phyloP scores from a whole-genome alignment of 345 rosid genomes.

The Ceriops tagal region DNA sequence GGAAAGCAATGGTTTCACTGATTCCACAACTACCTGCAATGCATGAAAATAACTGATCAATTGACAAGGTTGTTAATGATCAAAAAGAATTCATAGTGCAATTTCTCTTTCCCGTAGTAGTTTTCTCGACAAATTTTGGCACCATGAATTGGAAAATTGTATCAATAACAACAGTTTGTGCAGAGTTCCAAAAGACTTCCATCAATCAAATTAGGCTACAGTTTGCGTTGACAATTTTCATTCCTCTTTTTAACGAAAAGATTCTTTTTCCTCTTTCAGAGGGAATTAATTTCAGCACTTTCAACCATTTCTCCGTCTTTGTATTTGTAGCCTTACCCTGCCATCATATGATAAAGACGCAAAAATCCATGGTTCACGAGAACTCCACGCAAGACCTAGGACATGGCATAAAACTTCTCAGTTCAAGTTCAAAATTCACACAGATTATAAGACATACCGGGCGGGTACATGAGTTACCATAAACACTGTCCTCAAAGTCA shows the following conservation, averaged over 20 bases:
- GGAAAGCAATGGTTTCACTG: conserved; percentile 21
- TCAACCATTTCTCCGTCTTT: not conserved
- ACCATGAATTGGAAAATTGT: not conserved
- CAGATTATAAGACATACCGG: not conserved
- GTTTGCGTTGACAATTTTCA: not conserved
- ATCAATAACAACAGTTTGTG: not conserved
- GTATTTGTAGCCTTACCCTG: conserved; percentile 54
- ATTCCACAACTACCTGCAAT: conserved; percentile 30
- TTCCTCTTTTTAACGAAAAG: not conserved
- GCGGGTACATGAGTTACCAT: conserved; percentile 44
- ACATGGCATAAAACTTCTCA: conserved; percentile 15
- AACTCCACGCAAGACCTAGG: conserved; percentile 89
- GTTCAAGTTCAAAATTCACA: conserved; percentile 6
- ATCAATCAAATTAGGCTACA: not conserved
- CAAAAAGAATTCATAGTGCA: not conserved
- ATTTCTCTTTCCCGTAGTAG: not conserved
- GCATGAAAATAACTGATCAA: not conserved
- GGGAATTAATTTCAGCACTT: not conserved
- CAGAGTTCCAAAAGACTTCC: not conserved
- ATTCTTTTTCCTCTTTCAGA: not conserved
- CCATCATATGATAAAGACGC: conserved; percentile 94
- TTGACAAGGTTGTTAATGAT: not conserved
- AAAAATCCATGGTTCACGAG: conserved; percentile 81
- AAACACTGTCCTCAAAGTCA: conserved; percentile 87
- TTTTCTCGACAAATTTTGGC: not conserved